A percentile compares a stretch with the other conserved stretches of the same genome.
Conservation (phyloP, 2,329 filamentous ascomycete genomes). For the Alternaria gansuensis region DNA sequence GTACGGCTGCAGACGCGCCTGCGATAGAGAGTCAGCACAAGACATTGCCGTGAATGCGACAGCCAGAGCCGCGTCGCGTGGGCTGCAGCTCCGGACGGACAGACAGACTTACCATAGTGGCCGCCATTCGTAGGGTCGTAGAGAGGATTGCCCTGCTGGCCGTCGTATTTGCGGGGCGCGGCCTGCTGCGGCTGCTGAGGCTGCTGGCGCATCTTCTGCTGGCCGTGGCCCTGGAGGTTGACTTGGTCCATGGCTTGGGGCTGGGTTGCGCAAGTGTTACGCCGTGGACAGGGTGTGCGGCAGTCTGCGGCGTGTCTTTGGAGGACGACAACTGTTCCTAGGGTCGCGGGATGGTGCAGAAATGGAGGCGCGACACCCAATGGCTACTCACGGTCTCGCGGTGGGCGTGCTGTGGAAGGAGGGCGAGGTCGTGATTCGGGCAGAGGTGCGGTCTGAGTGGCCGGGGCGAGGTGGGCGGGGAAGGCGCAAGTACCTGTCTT, state of each 20-base stretch:
- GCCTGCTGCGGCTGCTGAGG: constrained; percentile 44
- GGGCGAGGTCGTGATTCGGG: constrained; percentile 46
- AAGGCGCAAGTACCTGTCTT: constrained; percentile 20
- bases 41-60: constrained; percentile 16
- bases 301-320: constrained; percentile 26
- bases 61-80: constrained; percentile 10
- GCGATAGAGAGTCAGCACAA: constrained; percentile 31
- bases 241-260: constrained; percentile 50
- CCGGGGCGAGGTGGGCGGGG: constrained; percentile 38
- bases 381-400: constrained; percentile 30
- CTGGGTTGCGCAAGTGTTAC: constrained; percentile 46
- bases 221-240: constrained; percentile 48
- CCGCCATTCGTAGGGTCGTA: constrained; percentile 59
- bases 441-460: constrained; percentile 47
- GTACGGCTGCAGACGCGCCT: constrained; percentile 75
- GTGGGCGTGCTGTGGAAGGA: constrained; percentile 43
- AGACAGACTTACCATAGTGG: constrained; percentile 58
- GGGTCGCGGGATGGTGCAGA: constrained; percentile 35
- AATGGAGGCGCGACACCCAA: constrained; percentile 35
- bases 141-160: constrained; percentile 59
- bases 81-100: neutral
- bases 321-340: constrained; percentile 10
- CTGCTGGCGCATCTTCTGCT: constrained; percentile 52
- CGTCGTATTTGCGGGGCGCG: constrained; percentile 59
- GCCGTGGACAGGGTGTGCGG: constrained; percentile 42